Conservation (phyloP, 169 alveolate genomes). For the Theileria equi region DNA sequence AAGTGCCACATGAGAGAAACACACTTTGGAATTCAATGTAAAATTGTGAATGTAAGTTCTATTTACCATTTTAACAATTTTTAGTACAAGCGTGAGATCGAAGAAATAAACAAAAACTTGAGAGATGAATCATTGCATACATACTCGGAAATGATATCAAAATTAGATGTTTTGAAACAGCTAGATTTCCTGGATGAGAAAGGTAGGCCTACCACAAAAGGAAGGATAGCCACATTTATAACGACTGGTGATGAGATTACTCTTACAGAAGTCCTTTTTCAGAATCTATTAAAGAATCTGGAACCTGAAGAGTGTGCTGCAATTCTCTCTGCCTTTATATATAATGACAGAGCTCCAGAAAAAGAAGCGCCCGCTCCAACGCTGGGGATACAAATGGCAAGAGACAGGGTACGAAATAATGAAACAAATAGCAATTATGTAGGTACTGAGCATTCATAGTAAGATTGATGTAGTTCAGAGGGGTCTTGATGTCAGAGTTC, state of each 20-base stretch:
- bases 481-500: constrained; percentile 40
- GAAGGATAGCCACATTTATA: constrained; percentile 82
- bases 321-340: constrained; percentile 72
- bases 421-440: background rate
- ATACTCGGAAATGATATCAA: constrained; percentile 78
- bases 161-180: constrained; percentile 77
- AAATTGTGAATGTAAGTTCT: constrained; percentile 20
- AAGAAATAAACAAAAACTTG: constrained; percentile 64
- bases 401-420: constrained; percentile 39
- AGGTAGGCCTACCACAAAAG: constrained; percentile 80
- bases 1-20: constrained; percentile 72
- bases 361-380: constrained; percentile 78
- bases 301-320: constrained; percentile 79
- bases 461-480: constrained; percentile 59
- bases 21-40: constrained; percentile 65
- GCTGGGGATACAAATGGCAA: constrained; percentile 72
- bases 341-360: constrained; percentile 72
- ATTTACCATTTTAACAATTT: background rate
- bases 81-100: constrained; percentile 67
- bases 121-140: constrained; percentile 78
- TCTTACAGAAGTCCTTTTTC: constrained; percentile 75
- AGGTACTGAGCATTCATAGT: constrained; percentile 43
- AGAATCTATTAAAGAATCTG: constrained; percentile 61
- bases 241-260: constrained; percentile 84
- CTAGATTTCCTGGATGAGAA: constrained; percentile 76